Evolutionary conservation across 2,329 filamentous ascomycete genomes (phyloP).

Genomic region (Fusarium marasasianum): DNA sequence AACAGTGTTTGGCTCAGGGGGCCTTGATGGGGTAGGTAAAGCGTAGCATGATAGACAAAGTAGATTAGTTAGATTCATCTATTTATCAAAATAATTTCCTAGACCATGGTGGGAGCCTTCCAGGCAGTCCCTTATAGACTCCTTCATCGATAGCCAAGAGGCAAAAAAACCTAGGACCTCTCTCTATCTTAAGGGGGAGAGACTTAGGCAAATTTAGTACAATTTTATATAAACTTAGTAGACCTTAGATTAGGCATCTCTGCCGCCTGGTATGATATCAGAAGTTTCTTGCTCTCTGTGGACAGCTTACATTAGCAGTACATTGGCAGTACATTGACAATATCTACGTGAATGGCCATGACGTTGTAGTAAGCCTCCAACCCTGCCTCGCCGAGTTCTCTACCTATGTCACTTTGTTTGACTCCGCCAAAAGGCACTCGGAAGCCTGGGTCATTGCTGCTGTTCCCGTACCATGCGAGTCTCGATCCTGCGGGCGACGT

Average conservation of each 20-base stretch:
- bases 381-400: not conserved
- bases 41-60: not conserved
- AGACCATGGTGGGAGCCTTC: not conserved
- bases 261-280: not conserved
- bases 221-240: not conserved
- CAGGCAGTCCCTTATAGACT: not conserved
- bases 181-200: not conserved
- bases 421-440: not conserved
- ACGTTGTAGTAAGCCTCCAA: not conserved
- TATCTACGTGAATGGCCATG: not conserved
- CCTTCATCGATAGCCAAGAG: not conserved
- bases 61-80: not conserved
- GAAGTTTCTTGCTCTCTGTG: not conserved
- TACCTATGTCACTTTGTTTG: not conserved
- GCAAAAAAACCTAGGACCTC: not conserved
- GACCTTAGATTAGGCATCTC: not conserved
- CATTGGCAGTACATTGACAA: not conserved
- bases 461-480: not conserved
- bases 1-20: not conserved
- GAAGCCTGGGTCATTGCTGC: not conserved
- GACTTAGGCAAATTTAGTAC: not conserved
- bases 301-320: not conserved
- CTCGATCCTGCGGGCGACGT: not conserved
- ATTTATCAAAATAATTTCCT: not conserved
- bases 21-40: not conserved